phyloP scores from a whole-genome alignment of 805 yeast genomes.

The Brettanomyces nanus region DNA sequence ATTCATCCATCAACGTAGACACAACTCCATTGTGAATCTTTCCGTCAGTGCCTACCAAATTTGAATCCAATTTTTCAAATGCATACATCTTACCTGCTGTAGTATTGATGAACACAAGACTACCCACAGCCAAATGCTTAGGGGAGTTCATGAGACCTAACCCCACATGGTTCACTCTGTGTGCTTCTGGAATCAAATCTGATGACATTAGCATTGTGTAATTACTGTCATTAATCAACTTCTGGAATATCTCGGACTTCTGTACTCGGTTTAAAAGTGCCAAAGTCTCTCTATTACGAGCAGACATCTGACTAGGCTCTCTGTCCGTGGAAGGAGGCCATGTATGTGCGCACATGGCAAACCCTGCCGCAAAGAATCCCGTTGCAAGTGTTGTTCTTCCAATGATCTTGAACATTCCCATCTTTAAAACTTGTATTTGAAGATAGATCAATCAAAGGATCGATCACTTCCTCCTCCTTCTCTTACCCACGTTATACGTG shows the following conservation, averaged over 20 bases:
- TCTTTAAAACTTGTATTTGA: neutral
- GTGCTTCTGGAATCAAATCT: conserved; percentile 47
- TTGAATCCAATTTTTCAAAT: conserved; percentile 64
- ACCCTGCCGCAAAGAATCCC: conserved; percentile 21
- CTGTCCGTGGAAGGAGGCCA: conserved; percentile 21
- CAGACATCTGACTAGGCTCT: conserved; percentile 3
- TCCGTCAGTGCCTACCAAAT: conserved; percentile 59
- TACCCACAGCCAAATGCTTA: conserved; percentile 65
- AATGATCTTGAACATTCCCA: conserved; percentile 5
- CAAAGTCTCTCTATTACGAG: conserved; percentile 8
- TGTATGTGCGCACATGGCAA: conserved; percentile 22
- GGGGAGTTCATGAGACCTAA: conserved; percentile 67
- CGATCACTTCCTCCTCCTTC: too few relatives aligned
- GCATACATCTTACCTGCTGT: conserved; percentile 47
- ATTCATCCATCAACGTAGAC: conserved; percentile 76
- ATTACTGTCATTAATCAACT: conserved; percentile 16
- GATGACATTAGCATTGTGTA: conserved; percentile 28
- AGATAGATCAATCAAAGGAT: too few relatives aligned
- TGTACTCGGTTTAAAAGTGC: conserved; percentile 22
- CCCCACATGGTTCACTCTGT: conserved; percentile 55
- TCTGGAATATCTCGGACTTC: conserved; percentile 18
- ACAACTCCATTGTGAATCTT: conserved; percentile 76
- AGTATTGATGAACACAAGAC: conserved; percentile 51
- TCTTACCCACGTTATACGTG: too few relatives aligned
- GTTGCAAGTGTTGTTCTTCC: conserved; percentile 9